Conservation (phyloP, 2,329 filamentous ascomycete genomes). For the Hypoxylon sp. region DNA sequence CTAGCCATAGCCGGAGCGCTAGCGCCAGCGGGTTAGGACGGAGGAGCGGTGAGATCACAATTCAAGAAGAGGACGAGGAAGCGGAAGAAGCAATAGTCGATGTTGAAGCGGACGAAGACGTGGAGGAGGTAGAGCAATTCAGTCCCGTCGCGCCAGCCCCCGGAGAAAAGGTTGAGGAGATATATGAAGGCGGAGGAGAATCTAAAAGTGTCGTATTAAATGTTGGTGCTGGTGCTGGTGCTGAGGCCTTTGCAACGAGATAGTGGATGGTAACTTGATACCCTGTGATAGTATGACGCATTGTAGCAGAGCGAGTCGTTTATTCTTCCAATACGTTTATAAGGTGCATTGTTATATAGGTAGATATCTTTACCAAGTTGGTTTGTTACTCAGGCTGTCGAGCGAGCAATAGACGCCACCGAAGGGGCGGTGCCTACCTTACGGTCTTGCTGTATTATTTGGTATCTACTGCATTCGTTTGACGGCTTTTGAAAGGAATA, state of each 20-base stretch:
- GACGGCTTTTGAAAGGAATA: conserved; percentile 7
- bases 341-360: conserved; percentile 29
- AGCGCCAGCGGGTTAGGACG: conserved; percentile 76
- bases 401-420: conserved; percentile 7
- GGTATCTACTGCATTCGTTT: conserved; percentile 5
- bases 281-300: conserved; percentile 30
- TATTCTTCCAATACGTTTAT: conserved; percentile 18
- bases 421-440: not conserved
- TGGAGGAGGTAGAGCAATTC: conserved; percentile 56
- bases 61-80: conserved; percentile 75
- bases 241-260: conserved; percentile 8
- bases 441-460: conserved; percentile 29
- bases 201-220: conserved; percentile 13
- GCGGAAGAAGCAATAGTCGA: conserved; percentile 52
- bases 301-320: conserved; percentile 30
- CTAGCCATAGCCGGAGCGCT: conserved; percentile 66
- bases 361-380: conserved; percentile 18
- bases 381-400: conserved; percentile 11
- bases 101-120: conserved; percentile 49
- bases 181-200: conserved; percentile 51
- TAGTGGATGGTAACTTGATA: conserved; percentile 33
- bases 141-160: conserved; percentile 52
- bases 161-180: conserved; percentile 55
- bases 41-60: conserved; percentile 81
- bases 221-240: conserved; percentile 1